phyloP scores from a whole-genome alignment of 371 early-diverging fungal species.

The Thermomucor indicae-seudaticae region DNA sequence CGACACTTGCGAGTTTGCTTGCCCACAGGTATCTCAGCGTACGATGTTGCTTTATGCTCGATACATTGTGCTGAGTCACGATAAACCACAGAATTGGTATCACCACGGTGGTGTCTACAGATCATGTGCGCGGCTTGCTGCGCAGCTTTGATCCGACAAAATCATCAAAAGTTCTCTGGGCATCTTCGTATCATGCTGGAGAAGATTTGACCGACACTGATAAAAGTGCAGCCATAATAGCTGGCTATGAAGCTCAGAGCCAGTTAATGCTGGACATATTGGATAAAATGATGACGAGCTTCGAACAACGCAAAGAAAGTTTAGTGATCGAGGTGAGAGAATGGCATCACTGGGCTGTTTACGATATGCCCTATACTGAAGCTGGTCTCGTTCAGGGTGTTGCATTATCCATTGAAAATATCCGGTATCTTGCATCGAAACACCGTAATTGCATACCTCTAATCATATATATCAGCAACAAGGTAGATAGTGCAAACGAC shows the following conservation, averaged over 20 bases:
- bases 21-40: slow-evolving; percentile 13
- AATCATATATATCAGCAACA: slow-evolving; percentile 31
- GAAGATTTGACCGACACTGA: slow-evolving; percentile 2
- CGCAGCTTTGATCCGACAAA: slow-evolving; percentile 30
- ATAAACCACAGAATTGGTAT: slow-evolving; percentile 20
- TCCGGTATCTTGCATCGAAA: slow-evolving; percentile 14
- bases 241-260: slow-evolving; percentile 34
- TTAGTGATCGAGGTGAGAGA: slow-evolving; percentile 30
- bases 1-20: slow-evolving; percentile 29
- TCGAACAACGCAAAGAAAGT: slow-evolving; percentile 20
- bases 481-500: too few species aligned
- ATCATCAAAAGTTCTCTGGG: slow-evolving; percentile 20
- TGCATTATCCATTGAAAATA: slow-evolving; percentile 31
- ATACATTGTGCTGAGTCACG: not conserved
- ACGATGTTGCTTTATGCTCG: not conserved
- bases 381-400: too few species aligned
- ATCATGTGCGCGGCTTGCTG: slow-evolving; percentile 32
- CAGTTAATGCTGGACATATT: slow-evolving; percentile 21
- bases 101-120: slow-evolving; percentile 33
- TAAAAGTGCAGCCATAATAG: slow-evolving; percentile 4
- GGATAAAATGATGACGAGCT: slow-evolving; percentile 23
- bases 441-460: slow-evolving; percentile 34
- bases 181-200: slow-evolving; percentile 33
- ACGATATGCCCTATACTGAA: too few species aligned
- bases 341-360: too few species aligned